Conservation (phyloP, 192 early-diverging fungal genomes). For the Coemansia sp. region DNA sequence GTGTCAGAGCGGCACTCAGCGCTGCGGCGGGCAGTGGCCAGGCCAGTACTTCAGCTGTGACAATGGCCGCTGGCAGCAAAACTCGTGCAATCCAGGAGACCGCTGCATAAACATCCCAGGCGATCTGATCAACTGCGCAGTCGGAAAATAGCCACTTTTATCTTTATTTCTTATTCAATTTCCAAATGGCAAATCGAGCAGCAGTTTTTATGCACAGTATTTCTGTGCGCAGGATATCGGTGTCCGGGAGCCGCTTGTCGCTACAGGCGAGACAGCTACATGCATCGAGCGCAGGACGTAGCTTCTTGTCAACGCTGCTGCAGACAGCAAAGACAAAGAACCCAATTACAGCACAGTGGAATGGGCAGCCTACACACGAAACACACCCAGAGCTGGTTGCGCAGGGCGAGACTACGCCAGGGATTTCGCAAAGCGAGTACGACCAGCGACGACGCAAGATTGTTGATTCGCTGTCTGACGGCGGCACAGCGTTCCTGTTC, state of each 20-base stretch:
- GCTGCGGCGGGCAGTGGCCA: slow-evolving; percentile 24
- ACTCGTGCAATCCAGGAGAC: slow-evolving; percentile 33
- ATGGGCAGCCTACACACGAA: slow-evolving; percentile 78
- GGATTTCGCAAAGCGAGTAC: slow-evolving; percentile 75
- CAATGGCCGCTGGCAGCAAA: slow-evolving; percentile 32
- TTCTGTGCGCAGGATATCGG: background rate
- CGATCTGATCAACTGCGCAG: slow-evolving; percentile 38
- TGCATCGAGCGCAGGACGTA: background rate
- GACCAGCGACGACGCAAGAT: slow-evolving; percentile 67
- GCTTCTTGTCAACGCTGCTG: slow-evolving; percentile 34
- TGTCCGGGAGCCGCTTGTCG: background rate
- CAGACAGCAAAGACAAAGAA: slow-evolving; percentile 44
- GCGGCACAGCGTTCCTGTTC: slow-evolving; percentile 66
- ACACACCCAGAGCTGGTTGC: slow-evolving; percentile 84
- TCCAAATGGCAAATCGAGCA: background rate
- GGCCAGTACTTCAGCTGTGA: slow-evolving; percentile 25
- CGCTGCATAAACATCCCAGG: slow-evolving; percentile 49
- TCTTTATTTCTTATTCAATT: background rate
- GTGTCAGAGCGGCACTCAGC: slow-evolving; percentile 28
- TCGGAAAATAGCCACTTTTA: slow-evolving; percentile 10
- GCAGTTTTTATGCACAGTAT: background rate
- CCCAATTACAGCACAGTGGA: slow-evolving; percentile 43
- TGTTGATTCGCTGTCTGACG: slow-evolving; percentile 62
- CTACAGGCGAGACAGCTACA: background rate
- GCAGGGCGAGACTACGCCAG: slow-evolving; percentile 75